phyloP scores from a whole-genome alignment of 1,284 basidiomycete genomes.

The Athelia sp. region DNA sequence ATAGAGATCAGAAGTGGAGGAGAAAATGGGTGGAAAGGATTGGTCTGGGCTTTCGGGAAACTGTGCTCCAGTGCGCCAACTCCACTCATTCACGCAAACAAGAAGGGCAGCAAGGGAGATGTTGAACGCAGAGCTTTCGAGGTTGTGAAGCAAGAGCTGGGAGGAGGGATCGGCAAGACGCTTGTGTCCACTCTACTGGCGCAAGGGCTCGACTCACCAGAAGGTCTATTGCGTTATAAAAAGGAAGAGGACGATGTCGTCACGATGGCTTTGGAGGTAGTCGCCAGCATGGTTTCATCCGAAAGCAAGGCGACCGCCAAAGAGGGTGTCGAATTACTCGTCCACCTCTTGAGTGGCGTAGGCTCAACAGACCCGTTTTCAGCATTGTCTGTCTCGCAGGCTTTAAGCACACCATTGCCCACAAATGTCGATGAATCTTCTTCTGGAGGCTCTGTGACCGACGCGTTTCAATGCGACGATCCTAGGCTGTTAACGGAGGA shows the following conservation, averaged over 20 bases:
- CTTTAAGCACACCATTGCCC: no score
- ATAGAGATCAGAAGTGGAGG: slow-evolving; percentile 31
- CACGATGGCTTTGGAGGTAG: slow-evolving; percentile 28
- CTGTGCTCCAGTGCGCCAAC: slow-evolving; percentile 6
- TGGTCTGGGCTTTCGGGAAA: slow-evolving; percentile 50
- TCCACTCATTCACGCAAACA: neutral
- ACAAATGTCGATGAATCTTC: no score
- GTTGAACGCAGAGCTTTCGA: slow-evolving; percentile 30
- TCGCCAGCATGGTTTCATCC: slow-evolving; percentile 32
- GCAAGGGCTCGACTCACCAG: neutral
- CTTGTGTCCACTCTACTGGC: slow-evolving; percentile 34
- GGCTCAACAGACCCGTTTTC: neutral
- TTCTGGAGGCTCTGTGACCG: no score
- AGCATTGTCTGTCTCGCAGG: no score
- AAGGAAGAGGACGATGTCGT: slow-evolving; percentile 16
- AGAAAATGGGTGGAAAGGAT: slow-evolving; percentile 44
- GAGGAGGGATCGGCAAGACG: slow-evolving; percentile 32
- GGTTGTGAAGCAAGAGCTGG: slow-evolving; percentile 39
- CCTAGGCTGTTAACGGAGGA: slow-evolving; percentile 35
- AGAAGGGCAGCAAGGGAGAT: slow-evolving; percentile 9
- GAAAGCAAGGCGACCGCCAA: slow-evolving; percentile 20
- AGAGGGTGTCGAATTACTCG: slow-evolving; percentile 35
- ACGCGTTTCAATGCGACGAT: slow-evolving; percentile 16
- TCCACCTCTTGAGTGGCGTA: slow-evolving; percentile 26
- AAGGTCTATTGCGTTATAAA: neutral